These are phyloP conservation scores for Nothophaeocryptopus gaeumannii DNA, from an alignment of 2,329 filamentous ascomycete genomes.

Conservation along the genomic window DNA sequence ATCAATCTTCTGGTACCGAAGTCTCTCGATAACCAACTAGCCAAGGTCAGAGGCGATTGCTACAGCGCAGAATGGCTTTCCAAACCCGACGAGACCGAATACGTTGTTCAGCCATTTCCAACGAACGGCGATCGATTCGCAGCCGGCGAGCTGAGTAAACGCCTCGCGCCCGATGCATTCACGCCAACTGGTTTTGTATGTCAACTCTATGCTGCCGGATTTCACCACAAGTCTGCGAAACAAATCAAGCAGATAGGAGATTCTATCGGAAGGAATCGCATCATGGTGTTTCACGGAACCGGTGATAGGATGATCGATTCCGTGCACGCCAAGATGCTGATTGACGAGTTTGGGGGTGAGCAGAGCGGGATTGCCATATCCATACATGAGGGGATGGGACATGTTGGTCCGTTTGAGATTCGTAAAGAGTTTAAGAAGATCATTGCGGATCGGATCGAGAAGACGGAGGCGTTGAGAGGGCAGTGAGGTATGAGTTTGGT, in stretches of 20 bases:
- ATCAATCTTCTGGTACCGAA: constrained; percentile 65
- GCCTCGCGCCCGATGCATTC: constrained; percentile 59
- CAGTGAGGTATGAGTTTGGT: not conserved
- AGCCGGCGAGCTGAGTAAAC: constrained; percentile 74
- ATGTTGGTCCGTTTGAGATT: constrained; percentile 72
- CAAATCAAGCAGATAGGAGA: constrained; percentile 67
- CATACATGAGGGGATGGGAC: constrained; percentile 69
- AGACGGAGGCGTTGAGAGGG: constrained; percentile 40
- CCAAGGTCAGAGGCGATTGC: constrained; percentile 62
- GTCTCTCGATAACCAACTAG: constrained; percentile 63
- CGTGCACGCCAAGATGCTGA: constrained; percentile 66
- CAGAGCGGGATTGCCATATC: constrained; percentile 52
- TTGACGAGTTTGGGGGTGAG: constrained; percentile 62
- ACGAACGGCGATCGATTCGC: constrained; percentile 80
- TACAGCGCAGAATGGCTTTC: constrained; percentile 65
- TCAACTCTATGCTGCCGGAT: constrained; percentile 74
- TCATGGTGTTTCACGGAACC: constrained; percentile 74
- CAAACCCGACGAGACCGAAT: constrained; percentile 55
- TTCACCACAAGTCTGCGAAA: constrained; percentile 69
- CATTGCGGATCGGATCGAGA: constrained; percentile 58
- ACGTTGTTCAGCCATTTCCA: constrained; percentile 54
- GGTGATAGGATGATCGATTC: constrained; percentile 74
- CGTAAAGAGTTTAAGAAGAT: constrained; percentile 65
- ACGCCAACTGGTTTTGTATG: constrained; percentile 66
- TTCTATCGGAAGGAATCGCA: constrained; percentile 67